Conservation (phyloP, 2,329 filamentous ascomycete genomes). For the Pseudogymnoascus sp. region DNA sequence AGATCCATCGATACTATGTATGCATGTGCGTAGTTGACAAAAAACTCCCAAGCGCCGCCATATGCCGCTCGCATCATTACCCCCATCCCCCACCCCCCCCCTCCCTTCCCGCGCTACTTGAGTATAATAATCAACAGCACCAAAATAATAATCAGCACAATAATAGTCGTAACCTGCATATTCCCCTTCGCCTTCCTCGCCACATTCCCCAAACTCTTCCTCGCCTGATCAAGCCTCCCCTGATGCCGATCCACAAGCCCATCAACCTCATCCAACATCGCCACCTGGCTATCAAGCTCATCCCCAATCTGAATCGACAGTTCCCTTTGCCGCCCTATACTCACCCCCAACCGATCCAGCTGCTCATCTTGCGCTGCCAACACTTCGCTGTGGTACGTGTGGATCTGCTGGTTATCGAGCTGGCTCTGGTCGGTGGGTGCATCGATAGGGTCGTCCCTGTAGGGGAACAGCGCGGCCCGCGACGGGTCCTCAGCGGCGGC, state of each 20-base stretch:
- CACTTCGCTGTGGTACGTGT: conserved; percentile 72
- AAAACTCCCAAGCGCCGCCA: not conserved
- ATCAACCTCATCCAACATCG: conserved; percentile 85
- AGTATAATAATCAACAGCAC: conserved; percentile 59
- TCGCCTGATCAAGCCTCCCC: conserved; percentile 64
- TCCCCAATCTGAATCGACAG: conserved; percentile 93
- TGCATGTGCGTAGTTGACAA: not conserved
- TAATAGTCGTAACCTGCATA: conserved; percentile 70
- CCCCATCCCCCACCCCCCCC: not conserved
- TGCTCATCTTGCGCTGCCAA: conserved; percentile 88
- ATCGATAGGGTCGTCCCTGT: conserved; percentile 58
- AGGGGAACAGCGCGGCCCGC: conserved; percentile 54
- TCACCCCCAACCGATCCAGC: conserved; percentile 77
- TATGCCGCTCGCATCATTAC: not conserved
- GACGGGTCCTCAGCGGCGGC: conserved; percentile 39
- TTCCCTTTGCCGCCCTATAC: conserved; percentile 82
- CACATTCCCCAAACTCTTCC: conserved; percentile 61
- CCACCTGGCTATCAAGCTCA: conserved; percentile 84
- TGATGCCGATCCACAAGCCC: conserved; percentile 73
- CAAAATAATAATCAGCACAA: conserved; percentile 57
- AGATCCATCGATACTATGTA: not conserved
- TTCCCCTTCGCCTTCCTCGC: conserved; percentile 71
- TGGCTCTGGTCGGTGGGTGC: conserved; percentile 28
- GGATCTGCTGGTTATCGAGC: conserved; percentile 77
- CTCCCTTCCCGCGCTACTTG: conserved; percentile 35